A percentile compares a stretch with the other conserved stretches of the same genome.
Conservation (phyloP, 2,329 filamentous ascomycete species). For the Aaosphaeria pasadenensis region DNA sequence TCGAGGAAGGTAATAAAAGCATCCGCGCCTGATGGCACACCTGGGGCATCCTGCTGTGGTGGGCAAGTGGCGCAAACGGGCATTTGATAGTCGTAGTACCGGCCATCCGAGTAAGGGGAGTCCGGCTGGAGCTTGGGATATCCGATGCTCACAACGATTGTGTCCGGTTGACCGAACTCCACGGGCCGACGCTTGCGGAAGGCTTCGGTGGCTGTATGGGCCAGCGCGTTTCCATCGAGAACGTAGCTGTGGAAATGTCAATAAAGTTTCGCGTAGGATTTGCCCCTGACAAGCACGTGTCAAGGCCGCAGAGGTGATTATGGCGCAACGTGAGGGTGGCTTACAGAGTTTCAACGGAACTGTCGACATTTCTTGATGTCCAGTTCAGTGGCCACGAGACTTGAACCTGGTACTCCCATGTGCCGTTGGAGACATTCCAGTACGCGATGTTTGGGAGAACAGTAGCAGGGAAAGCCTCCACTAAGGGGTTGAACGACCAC, state of each 20-base stretch:
- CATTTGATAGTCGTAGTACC: conserved; percentile 26
- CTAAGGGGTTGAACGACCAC: conserved; percentile 27
- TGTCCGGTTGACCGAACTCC: conserved; percentile 26
- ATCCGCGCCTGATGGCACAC: conserved; percentile 44
- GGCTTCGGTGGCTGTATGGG: conserved; percentile 25
- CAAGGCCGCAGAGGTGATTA: neutral
- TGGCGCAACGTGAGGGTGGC: conserved; percentile 1
- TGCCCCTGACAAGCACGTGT: neutral
- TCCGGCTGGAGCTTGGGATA: conserved; percentile 25
- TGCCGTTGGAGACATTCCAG: conserved; percentile 30
- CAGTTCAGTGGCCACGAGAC: conserved; percentile 33
- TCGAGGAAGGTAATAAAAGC: conserved; percentile 46
- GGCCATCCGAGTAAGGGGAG: conserved; percentile 22
- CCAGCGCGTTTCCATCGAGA: conserved; percentile 30
- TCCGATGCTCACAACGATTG: conserved; percentile 29
- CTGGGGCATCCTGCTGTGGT: conserved; percentile 17
- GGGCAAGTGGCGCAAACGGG: conserved; percentile 27
- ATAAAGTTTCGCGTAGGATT: neutral
- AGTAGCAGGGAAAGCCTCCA: conserved; percentile 17
- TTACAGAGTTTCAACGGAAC: conserved; percentile 30
- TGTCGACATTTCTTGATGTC: conserved; percentile 20
- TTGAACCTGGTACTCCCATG: conserved; percentile 34
- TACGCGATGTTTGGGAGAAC: conserved; percentile 27
- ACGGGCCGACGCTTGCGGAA: conserved; percentile 27
- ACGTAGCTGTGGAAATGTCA: conserved; percentile 19